These are phyloP conservation scores for Aphanomyces invadans DNA, from an alignment of 352 stramenopile species.

Conservation along the genomic window DNA sequence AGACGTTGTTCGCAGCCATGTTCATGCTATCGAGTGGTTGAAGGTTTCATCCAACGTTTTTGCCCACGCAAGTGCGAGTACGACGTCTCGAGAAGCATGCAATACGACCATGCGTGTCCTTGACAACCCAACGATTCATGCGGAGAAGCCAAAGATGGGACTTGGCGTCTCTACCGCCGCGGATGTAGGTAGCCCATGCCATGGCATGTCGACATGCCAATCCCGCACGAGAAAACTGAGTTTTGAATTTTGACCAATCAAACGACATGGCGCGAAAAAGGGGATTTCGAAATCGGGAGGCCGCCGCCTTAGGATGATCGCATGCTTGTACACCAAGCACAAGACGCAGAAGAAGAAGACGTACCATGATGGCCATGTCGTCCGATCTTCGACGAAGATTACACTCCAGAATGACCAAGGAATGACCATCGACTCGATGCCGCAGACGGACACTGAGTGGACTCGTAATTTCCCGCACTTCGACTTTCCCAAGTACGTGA, in stretches of 20 bases:
- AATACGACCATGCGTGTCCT: too few relatives aligned
- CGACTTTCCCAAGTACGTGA: slow-evolving; percentile 14
- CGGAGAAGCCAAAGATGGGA: too few relatives aligned
- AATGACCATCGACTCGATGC: slow-evolving; percentile 14
- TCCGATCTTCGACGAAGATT: slow-evolving; percentile 44
- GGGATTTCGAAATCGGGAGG: neutral
- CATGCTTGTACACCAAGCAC: slow-evolving; percentile 83
- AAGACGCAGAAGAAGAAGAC: slow-evolving; percentile 81
- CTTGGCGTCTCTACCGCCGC: too few relatives aligned
- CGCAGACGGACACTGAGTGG: slow-evolving; percentile 29
- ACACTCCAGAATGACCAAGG: slow-evolving; percentile 48
- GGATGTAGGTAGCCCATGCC: neutral
- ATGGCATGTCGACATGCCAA: neutral
- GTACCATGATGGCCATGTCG: slow-evolving; percentile 71
- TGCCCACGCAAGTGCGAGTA: too few relatives aligned
- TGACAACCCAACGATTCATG: too few relatives aligned
- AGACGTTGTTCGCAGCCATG: too few relatives aligned
- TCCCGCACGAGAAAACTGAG: neutral
- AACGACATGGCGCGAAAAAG: neutral
- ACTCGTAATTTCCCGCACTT: slow-evolving; percentile 22
- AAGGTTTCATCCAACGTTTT: too few relatives aligned
- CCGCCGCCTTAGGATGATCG: neutral
- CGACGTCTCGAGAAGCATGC: too few relatives aligned
- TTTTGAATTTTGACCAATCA: slow-evolving; percentile 10
- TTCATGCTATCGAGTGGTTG: too few relatives aligned